Evolutionary conservation across 306 rosid species (phyloP).

Genomic region (Gastrolobium villosum): DNA sequence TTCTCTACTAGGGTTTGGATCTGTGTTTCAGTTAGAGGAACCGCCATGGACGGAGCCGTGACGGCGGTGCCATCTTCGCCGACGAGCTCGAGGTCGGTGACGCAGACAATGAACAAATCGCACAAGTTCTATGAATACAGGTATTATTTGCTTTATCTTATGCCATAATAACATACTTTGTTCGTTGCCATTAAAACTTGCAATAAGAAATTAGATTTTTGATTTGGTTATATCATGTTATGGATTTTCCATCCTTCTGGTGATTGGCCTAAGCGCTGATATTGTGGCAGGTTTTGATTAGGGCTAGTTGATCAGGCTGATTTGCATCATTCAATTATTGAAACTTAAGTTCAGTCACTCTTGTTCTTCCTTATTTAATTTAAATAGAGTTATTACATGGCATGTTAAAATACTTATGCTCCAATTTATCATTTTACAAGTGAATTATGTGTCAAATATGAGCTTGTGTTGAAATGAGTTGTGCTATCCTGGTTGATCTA

Average conservation of each 20-base stretch:
- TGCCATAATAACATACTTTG: conserved; percentile 29
- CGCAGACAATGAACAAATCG: too few species aligned
- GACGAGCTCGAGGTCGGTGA: too few species aligned
- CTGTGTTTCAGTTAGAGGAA: too few species aligned
- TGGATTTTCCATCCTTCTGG: not conserved
- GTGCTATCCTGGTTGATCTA: conserved; percentile 26
- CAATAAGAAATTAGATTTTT: conserved; percentile 39
- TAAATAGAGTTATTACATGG: conserved; percentile 28
- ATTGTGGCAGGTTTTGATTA: conserved; percentile 38
- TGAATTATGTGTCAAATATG: conserved; percentile 24
- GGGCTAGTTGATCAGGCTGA: conserved; percentile 38
- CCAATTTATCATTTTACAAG: conserved; percentile 9
- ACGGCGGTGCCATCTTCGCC: too few species aligned
- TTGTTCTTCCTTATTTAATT: conserved; percentile 21
- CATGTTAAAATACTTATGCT: conserved; percentile 13
- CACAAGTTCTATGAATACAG: too few species aligned
- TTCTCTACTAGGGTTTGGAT: too few species aligned
- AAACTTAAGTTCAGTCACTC: conserved; percentile 16
- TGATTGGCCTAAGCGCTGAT: conserved; percentile 26
- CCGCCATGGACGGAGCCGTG: too few species aligned
- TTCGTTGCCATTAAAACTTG: conserved; percentile 35
- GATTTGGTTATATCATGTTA: conserved; percentile 12
- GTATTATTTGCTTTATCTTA: conserved; percentile 28
- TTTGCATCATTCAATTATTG: conserved; percentile 38
- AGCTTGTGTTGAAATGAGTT: not conserved